Base-by-base conservation (phyloP, 129 eudicot genomes). In the Tagetes erecta region DNA sequence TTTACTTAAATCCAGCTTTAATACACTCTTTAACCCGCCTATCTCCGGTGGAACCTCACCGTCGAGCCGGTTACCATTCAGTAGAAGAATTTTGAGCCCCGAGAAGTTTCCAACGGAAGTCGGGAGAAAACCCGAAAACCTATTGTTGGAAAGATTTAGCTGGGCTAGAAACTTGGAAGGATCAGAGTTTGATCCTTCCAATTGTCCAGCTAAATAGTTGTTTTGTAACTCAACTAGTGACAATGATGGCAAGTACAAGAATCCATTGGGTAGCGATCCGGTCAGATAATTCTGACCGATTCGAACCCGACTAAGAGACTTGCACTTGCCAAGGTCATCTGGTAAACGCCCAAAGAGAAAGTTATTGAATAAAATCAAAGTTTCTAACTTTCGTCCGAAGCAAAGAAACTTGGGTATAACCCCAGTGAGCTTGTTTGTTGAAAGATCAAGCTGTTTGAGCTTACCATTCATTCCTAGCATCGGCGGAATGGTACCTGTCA, bases 221-320 rank as follows among this genome's bases (percentile, higher is more conserved):
- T 89, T 84, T 36, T 89, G 92, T 47, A 89, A 73, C 80, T 89
- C 89, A 59, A 89, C 60, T 4, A 86, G 83, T 34, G 89, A 72
- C 39, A 89, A 75, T n/a, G 62, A 71, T 52, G 96, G 96, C 86
- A 89, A 81, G 71, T 81, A 80, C 34, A 89, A 74, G 53, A 89
- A 80, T 8, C 92, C 89, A 4, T 59, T 72, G 8, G 96, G 96
- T 42, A 89, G 56, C 8, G 92, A 68, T 40, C 96, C 92, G 20
- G 86, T 89, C 39, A 89, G 80, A 76, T 80, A 89, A 51, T 89
- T 89, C 74, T 89, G 92, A 10, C 88, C 92, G 78, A 89, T 35
- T 63, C 96, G 76, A 20, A 89, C 92, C 74, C 89, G 56, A 6
- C 53, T 55, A 0, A 89, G 83, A 0, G 96, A 77, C 64, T 64